A percentile compares a stretch with the other conserved stretches of the same genome.
phyloP scores from a whole-genome alignment of 768 basidiomycete genomes.

The Inosperma sp. region DNA sequence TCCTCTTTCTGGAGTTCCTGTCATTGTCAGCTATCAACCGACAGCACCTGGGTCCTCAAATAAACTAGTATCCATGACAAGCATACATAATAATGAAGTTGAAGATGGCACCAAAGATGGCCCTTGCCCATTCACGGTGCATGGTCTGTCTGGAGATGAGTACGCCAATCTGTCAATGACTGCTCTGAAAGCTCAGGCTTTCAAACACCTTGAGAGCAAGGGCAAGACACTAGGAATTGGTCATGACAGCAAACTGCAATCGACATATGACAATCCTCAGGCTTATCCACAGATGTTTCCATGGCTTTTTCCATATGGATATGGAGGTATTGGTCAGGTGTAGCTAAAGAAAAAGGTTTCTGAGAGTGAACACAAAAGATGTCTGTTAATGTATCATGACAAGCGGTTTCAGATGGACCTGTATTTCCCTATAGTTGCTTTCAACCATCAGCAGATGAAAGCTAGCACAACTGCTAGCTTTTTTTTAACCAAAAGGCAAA shows the following conservation, averaged over 20 bases:
- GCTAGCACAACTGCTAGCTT: slow-evolving; percentile 18
- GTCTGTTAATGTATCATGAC: slow-evolving; percentile 33
- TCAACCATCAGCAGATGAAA: slow-evolving; percentile 34
- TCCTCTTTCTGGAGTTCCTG: slow-evolving; percentile 19
- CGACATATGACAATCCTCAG: slow-evolving; percentile 29
- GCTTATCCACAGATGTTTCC: slow-evolving; percentile 41
- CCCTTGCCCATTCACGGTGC: slow-evolving; percentile 33
- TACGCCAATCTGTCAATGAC: slow-evolving; percentile 16
- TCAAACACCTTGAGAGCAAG: slow-evolving; percentile 22
- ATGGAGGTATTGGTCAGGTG: slow-evolving; percentile 20
- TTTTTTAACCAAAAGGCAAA: slow-evolving; percentile 13
- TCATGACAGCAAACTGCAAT: slow-evolving; percentile 18
- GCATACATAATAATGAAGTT: slow-evolving; percentile 21
- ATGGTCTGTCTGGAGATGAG: slow-evolving; percentile 28
- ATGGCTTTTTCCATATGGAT: slow-evolving; percentile 39
- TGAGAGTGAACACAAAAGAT: slow-evolving; percentile 19
- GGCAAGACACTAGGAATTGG: slow-evolving; percentile 27
- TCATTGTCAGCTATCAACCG: slow-evolving; percentile 22
- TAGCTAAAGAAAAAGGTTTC: slow-evolving; percentile 12
- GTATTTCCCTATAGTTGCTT: slow-evolving; percentile 30
- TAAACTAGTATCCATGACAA: slow-evolving; percentile 13
- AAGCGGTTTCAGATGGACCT: slow-evolving; percentile 32
- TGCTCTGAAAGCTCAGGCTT: slow-evolving; percentile 20
- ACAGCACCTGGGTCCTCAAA: slow-evolving; percentile 6
- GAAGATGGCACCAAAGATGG: slow-evolving; percentile 29